phyloP scores from a whole-genome alignment of 768 basidiomycete genomes.

The Gloeophyllum trabeum region DNA sequence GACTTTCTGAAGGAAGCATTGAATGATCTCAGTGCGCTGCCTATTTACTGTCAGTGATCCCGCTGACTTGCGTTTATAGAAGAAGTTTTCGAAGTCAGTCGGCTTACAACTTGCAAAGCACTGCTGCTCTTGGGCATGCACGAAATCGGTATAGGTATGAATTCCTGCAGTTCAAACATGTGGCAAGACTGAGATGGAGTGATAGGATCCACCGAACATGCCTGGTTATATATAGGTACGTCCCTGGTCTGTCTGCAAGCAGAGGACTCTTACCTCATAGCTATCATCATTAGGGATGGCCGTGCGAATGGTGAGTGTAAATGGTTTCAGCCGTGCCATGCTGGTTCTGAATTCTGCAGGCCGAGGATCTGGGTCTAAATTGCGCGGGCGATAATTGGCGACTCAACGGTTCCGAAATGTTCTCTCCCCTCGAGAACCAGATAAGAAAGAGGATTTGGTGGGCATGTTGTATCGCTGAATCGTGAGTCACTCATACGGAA shows the following conservation, averaged over 20 bases:
- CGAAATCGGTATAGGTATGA: slow-evolving; percentile 73
- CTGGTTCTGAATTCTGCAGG: slow-evolving; percentile 26
- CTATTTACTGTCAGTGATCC: too few species aligned
- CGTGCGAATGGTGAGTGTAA: slow-evolving; percentile 51
- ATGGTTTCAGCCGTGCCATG: background rate
- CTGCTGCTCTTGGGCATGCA: slow-evolving; percentile 70
- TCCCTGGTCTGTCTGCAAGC: background rate
- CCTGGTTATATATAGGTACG: slow-evolving; percentile 68
- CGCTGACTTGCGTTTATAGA: too few species aligned
- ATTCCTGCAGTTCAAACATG: background rate
- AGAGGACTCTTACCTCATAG: background rate
- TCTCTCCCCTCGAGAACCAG: slow-evolving; percentile 57
- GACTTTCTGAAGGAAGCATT: too few species aligned
- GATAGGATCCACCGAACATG: slow-evolving; percentile 61
- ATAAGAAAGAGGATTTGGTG: slow-evolving; percentile 73
- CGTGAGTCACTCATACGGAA: background rate
- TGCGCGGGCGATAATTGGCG: slow-evolving; percentile 71
- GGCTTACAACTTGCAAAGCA: slow-evolving; percentile 72
- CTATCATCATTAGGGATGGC: slow-evolving; percentile 34
- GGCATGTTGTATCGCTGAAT: slow-evolving; percentile 40
- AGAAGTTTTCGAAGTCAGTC: slow-evolving; percentile 56
- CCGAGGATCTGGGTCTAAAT: slow-evolving; percentile 73
- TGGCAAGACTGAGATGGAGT: background rate
- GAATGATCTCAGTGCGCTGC: too few species aligned
- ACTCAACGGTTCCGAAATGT: slow-evolving; percentile 45